A percentile compares a stretch with the other conserved stretches of the same genome.
These are phyloP conservation scores for Fusarium secorum DNA, from an alignment of 2,329 filamentous ascomycete genomes.

Conservation along the genomic window DNA sequence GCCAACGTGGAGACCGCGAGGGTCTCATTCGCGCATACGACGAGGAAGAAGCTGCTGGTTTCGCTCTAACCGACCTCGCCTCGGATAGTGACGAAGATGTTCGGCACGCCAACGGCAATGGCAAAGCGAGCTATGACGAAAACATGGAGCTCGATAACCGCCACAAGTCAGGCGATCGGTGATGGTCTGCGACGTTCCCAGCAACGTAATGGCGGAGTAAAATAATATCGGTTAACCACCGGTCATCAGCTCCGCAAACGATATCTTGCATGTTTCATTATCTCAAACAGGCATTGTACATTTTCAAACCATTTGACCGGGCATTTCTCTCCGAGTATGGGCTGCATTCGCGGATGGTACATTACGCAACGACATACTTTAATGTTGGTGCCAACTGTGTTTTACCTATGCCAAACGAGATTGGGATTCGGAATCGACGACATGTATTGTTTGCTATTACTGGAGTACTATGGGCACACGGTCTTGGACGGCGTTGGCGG, in stretches of 20 bases:
- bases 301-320: slow-evolving; percentile 39
- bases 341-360: slow-evolving; percentile 36
- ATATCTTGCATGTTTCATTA: slow-evolving; percentile 34
- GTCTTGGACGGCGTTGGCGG: slow-evolving; percentile 42
- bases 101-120: slow-evolving; percentile 51
- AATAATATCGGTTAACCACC: background rate
- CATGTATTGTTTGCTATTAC: slow-evolving; percentile 37
- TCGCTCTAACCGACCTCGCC: slow-evolving; percentile 80
- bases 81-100: slow-evolving; percentile 76
- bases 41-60: slow-evolving; percentile 76
- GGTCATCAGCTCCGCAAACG: slow-evolving; percentile 4
- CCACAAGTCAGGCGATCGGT: slow-evolving; percentile 54
- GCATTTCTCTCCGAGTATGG: slow-evolving; percentile 31
- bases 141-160: slow-evolving; percentile 61
- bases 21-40: slow-evolving; percentile 91
- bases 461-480: slow-evolving; percentile 42
- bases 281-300: slow-evolving; percentile 40
- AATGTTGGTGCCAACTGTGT: slow-evolving; percentile 36
- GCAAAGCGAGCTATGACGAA: slow-evolving; percentile 52
- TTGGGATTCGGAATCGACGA: slow-evolving; percentile 27
- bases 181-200: slow-evolving; percentile 9
- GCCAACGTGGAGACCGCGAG: slow-evolving; percentile 74
- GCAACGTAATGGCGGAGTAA: slow-evolving; percentile 34
- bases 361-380: slow-evolving; percentile 27
- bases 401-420: slow-evolving; percentile 24